These are phyloP conservation scores for Acaromyces ingoldii DNA, from an alignment of 1,284 basidiomycete species.

Conservation along the genomic window DNA sequence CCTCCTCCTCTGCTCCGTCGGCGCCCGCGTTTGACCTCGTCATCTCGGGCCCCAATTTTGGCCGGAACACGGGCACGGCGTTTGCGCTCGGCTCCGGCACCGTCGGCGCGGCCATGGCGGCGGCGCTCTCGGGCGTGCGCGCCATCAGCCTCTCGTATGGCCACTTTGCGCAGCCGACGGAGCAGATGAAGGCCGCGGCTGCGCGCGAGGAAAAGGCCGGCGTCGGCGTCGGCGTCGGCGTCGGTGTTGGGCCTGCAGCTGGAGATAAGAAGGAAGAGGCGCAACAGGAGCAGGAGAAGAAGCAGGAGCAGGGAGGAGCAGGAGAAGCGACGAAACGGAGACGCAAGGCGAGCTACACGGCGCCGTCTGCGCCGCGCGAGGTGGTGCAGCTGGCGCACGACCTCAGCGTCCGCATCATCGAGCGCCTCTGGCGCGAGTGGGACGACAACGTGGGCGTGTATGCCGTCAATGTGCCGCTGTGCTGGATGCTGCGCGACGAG, in stretches of 20 bases:
- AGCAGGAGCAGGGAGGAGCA: no score
- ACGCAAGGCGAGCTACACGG: background rate
- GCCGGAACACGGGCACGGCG: slow-evolving; percentile 46
- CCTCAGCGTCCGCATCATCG: slow-evolving; percentile 21
- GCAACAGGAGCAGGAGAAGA: slow-evolving; percentile 14
- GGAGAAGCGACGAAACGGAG: background rate
- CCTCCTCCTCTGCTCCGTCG: background rate
- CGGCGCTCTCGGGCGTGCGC: slow-evolving; percentile 30
- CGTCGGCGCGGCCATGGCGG: slow-evolving; percentile 43
- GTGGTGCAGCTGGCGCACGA: slow-evolving; percentile 21
- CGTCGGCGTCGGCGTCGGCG: background rate
- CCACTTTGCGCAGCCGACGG: slow-evolving; percentile 37
- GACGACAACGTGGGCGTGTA: slow-evolving; percentile 34
- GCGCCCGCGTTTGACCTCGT: slow-evolving; percentile 37
- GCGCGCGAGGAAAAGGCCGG: background rate
- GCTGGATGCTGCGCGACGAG: slow-evolving; percentile 32
- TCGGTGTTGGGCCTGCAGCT: background rate
- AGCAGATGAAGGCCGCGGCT: slow-evolving; percentile 11
- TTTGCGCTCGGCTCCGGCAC: slow-evolving; percentile 49
- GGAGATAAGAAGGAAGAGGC: background rate
- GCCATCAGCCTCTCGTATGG: slow-evolving; percentile 43
- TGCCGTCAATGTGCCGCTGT: slow-evolving; percentile 45
- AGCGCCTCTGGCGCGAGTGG: slow-evolving; percentile 38
- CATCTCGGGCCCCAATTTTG: slow-evolving; percentile 48
- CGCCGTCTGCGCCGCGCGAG: slow-evolving; percentile 4